These are phyloP conservation scores for Penicillium sp. DNA, from an alignment of 2,329 filamentous ascomycete species.

Conservation along the genomic window DNA sequence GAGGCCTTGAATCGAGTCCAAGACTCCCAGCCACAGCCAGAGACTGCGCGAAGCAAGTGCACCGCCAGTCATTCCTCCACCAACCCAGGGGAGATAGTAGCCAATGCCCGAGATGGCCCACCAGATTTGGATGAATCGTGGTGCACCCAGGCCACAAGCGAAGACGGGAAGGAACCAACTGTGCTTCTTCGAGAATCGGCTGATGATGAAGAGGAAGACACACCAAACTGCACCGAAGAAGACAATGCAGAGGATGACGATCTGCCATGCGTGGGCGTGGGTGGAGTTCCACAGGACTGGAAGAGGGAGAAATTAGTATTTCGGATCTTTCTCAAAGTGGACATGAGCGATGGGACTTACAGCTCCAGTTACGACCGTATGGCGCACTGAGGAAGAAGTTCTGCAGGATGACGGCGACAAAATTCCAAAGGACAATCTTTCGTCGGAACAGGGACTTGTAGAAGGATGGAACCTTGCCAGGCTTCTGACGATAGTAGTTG, in stretches of 20 bases:
- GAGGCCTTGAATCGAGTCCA: constrained; percentile 69
- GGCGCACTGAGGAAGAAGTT: constrained; percentile 71
- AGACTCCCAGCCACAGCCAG: constrained; percentile 71
- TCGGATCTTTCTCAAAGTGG: neutral
- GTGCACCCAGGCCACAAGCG: constrained; percentile 68
- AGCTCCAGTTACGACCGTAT: constrained; percentile 71
- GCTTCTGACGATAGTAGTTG: constrained; percentile 69
- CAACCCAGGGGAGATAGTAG: constrained; percentile 65
- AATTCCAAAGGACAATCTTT: constrained; percentile 72
- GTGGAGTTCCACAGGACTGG: constrained; percentile 63
- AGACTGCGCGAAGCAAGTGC: constrained; percentile 63
- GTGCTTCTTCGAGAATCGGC: constrained; percentile 63
- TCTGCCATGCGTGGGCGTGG: constrained; percentile 62
- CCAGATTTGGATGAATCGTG: constrained; percentile 71
- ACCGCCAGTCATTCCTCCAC: constrained; percentile 58
- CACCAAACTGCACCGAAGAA: constrained; percentile 65
- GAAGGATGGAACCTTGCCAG: constrained; percentile 69
- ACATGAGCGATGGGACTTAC: constrained; percentile 36
- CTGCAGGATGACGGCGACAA: constrained; percentile 67
- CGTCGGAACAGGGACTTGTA: constrained; percentile 66
- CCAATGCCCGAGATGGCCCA: constrained; percentile 68
- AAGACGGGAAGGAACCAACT: constrained; percentile 72
- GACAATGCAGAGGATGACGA: constrained; percentile 57
- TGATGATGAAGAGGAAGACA: constrained; percentile 54
- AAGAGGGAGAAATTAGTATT: constrained; percentile 3